Evolutionary conservation across 1,284 basidiomycete genomes (phyloP).

Genomic region (Takashimella tepidaria): DNA sequence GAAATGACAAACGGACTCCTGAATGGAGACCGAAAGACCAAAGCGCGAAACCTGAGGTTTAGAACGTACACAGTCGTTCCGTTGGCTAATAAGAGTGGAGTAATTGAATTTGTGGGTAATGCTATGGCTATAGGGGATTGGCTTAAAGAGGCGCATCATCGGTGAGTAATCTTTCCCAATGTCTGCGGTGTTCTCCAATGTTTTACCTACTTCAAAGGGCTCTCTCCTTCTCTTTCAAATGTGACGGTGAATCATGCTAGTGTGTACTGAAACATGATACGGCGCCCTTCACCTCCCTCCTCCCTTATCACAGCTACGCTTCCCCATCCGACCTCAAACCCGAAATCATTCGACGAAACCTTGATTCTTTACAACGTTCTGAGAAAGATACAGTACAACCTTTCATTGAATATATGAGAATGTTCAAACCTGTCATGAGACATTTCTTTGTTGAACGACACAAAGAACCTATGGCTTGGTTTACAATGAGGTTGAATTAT

Average conservation of each 20-base stretch:
- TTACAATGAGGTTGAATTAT: constrained; percentile 85
- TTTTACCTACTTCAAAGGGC: too few species aligned
- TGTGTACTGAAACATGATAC: too few species aligned
- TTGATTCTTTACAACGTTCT: constrained; percentile 24
- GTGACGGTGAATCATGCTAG: too few species aligned
- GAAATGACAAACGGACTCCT: constrained; percentile 80
- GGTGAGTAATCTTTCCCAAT: constrained; percentile 53
- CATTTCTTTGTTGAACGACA: constrained; percentile 89
- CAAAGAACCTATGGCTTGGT: constrained; percentile 85
- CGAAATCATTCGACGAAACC: constrained; percentile 12
- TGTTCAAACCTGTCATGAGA: constrained; percentile 82
- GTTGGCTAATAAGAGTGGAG: constrained; percentile 70
- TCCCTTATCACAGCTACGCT: neutral
- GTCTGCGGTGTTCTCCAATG: too few species aligned
- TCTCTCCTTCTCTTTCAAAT: too few species aligned
- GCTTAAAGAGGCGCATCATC: constrained; percentile 59
- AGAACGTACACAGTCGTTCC: constrained; percentile 87
- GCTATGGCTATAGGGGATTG: constrained; percentile 65
- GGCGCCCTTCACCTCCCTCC: neutral
- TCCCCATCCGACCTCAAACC: neutral
- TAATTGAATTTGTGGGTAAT: constrained; percentile 86
- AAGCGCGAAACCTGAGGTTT: constrained; percentile 65
- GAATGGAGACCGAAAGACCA: constrained; percentile 65
- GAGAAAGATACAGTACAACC: constrained; percentile 49
- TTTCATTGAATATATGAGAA: constrained; percentile 56